Conservation (phyloP, 2,329 filamentous ascomycete species). For the Alternaria arborescens region DNA sequence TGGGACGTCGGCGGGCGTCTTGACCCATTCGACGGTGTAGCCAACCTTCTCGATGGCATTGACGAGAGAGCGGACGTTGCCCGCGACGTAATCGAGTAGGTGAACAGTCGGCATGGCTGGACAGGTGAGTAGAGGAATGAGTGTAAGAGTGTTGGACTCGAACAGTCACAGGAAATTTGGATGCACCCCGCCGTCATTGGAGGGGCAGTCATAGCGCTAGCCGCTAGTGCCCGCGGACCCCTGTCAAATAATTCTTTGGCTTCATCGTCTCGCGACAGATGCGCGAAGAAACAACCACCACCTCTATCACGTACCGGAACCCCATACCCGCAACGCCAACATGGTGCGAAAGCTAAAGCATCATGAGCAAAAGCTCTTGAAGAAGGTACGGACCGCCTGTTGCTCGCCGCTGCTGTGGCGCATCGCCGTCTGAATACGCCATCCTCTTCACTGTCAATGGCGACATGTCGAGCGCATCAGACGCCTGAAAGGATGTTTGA, state of each 20-base stretch:
- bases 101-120: conserved; percentile 77
- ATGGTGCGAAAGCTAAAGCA: conserved; percentile 98
- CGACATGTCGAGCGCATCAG: background rate
- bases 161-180: conserved; percentile 16
- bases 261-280: conserved; percentile 15
- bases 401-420: background rate
- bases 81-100: conserved; percentile 89
- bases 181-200: conserved; percentile 21
- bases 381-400: conserved; percentile 58
- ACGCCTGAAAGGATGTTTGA: too few species aligned
- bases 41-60: conserved; percentile 98
- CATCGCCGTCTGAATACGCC: background rate
- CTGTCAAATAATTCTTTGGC: conserved; percentile 26
- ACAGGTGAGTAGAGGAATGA: background rate
- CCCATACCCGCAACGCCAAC: background rate
- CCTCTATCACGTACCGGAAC: background rate
- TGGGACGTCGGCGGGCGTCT: conserved; percentile 80
- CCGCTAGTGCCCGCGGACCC: conserved; percentile 18
- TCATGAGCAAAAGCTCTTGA: conserved; percentile 89
- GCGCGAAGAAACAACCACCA: background rate
- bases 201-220: conserved; percentile 21
- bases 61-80: conserved; percentile 93
- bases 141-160: conserved; percentile 9
- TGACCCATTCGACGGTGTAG: conserved; percentile 92
- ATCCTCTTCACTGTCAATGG: background rate